A percentile compares a stretch with the other conserved stretches of the same genome.
Conservation (phyloP, 2,329 filamentous ascomycete genomes). For the Colletotrichum phormii region DNA sequence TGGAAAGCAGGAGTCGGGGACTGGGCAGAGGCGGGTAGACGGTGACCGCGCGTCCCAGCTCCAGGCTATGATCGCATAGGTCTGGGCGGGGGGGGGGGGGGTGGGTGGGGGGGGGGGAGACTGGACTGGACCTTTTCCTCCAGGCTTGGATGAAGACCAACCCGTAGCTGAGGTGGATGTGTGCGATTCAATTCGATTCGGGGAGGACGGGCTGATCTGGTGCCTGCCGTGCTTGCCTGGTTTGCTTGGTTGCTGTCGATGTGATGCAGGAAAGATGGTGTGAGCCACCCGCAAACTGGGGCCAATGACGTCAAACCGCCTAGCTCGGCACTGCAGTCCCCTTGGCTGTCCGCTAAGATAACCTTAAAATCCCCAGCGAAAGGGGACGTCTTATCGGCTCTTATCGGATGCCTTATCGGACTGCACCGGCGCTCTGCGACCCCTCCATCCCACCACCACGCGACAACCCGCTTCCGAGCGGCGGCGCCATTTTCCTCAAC, state of each 20-base stretch:
- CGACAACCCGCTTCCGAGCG: constrained; percentile 8
- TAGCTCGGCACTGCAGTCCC: constrained; percentile 28
- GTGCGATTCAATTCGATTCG: background rate
- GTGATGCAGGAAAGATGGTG: constrained; percentile 26
- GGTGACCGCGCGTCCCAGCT: constrained; percentile 30
- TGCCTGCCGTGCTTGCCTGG: constrained; percentile 10
- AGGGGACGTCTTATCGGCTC: constrained; percentile 5
- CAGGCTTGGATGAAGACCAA: background rate
- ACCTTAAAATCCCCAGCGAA: constrained; percentile 23
- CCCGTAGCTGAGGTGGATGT: background rate
- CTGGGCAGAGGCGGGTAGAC: background rate
- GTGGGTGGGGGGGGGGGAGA: too few species aligned
- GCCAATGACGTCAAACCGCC: constrained; percentile 38
- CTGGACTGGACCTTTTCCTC: background rate
- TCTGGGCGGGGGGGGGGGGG: constrained; percentile 9
- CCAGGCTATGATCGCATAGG: constrained; percentile 31
- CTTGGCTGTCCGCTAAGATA: constrained; percentile 37
- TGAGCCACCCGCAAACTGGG: constrained; percentile 26
- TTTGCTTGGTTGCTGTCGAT: constrained; percentile 7
- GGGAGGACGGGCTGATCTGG: constrained; percentile 10
- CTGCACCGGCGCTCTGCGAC: background rate
- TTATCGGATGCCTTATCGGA: constrained; percentile 31
- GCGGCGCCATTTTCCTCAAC: constrained; percentile 31
- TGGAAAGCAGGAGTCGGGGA: background rate
- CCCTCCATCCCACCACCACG: constrained; percentile 26